phyloP scores from a whole-genome alignment of 192 early-diverging fungal species.

The Rhizophlyctis rosea region DNA sequence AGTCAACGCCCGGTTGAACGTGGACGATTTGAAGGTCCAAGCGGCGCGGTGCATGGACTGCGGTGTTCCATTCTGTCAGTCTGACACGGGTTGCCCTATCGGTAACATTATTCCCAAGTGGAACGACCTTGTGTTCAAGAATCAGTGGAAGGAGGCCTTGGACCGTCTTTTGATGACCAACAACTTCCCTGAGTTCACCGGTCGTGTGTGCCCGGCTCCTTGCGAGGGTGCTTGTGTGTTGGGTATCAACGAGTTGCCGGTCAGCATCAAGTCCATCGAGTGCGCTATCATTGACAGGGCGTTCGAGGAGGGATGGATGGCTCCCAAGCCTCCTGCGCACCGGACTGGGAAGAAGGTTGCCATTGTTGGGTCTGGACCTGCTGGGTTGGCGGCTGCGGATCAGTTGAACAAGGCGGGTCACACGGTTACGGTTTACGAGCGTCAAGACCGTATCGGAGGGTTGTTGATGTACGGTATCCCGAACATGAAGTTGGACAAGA shows the following conservation, averaged over 20 bases:
- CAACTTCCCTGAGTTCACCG: slow-evolving; percentile 99
- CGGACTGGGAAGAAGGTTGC: slow-evolving; percentile 85
- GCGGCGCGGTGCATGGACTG: slow-evolving; percentile 92
- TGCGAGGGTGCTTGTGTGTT: slow-evolving; percentile 96
- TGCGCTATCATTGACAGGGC: slow-evolving; percentile 96
- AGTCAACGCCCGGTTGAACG: slow-evolving; percentile 84
- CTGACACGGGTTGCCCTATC: slow-evolving; percentile 94
- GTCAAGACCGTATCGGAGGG: slow-evolving; percentile 94
- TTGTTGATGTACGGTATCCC: slow-evolving; percentile 98
- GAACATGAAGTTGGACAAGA: slow-evolving; percentile 99
- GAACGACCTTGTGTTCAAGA: slow-evolving; percentile 95
- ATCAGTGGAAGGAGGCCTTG: slow-evolving; percentile 95
- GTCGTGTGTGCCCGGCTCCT: slow-evolving; percentile 96
- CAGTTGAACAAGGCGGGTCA: slow-evolving; percentile 98
- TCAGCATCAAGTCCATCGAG: slow-evolving; percentile 96
- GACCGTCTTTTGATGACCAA: slow-evolving; percentile 93
- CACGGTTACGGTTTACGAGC: slow-evolving; percentile 91
- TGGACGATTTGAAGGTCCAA: slow-evolving; percentile 81
- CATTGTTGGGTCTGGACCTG: slow-evolving; percentile 93
- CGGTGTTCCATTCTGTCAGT: slow-evolving; percentile 98
- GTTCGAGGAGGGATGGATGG: slow-evolving; percentile 97
- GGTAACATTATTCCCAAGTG: slow-evolving; percentile 99
- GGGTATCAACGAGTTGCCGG: slow-evolving; percentile 92
- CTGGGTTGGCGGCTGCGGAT: slow-evolving; percentile 93
- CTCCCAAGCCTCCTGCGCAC: slow-evolving; percentile 70